A percentile compares a stretch with the other conserved stretches of the same genome.
These are phyloP conservation scores for Porphyridium purpureum DNA, from an alignment of 23 red algal genomes.

Conservation along the genomic window DNA sequence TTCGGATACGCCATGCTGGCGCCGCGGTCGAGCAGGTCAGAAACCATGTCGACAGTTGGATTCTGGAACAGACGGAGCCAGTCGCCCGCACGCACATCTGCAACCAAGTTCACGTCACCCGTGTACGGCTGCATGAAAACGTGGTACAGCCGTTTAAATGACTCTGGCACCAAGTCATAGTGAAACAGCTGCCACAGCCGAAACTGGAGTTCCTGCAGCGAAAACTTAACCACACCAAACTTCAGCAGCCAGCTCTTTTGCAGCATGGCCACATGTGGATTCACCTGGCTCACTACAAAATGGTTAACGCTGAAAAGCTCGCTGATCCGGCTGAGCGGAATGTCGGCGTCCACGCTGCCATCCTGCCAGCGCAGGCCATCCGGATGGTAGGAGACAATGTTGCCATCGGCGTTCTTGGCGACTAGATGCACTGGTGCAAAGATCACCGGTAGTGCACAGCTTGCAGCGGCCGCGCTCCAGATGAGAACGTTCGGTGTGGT, in stretches of 20 bases:
- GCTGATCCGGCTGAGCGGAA: conserved; percentile 73
- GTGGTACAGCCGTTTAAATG: conserved; percentile 40
- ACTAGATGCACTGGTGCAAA: conserved; percentile 76
- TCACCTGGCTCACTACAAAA: conserved; percentile 92
- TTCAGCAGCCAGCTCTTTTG: conserved; percentile 48
- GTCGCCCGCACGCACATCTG: conserved; percentile 46
- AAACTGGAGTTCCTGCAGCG: conserved; percentile 76
- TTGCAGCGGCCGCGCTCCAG: conserved; percentile 82
- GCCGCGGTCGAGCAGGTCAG: conserved; percentile 18
- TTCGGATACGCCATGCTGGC: conserved; percentile 47
- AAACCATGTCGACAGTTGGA: conserved; percentile 28
- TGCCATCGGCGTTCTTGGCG: conserved; percentile 44
- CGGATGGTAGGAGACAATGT: conserved; percentile 41
- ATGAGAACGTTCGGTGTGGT: conserved; percentile 92
- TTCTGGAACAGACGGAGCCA: conserved; percentile 42
- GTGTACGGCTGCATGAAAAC: conserved; percentile 83
- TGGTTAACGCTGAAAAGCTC: conserved; percentile 99
- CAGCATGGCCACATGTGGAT: conserved; percentile 51
- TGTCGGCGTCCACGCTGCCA: conserved; percentile 73
- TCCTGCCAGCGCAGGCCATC: conserved; percentile 68
- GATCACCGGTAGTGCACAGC: conserved; percentile 65
- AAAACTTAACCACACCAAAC: conserved; percentile 32
- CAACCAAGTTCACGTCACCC: conserved; percentile 85
- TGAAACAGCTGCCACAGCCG: conserved; percentile 82
- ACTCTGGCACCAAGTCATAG: conserved; percentile 46